Evolutionary conservation across 345 rosid species (phyloP).

Genomic region (Theobroma cacao): DNA sequence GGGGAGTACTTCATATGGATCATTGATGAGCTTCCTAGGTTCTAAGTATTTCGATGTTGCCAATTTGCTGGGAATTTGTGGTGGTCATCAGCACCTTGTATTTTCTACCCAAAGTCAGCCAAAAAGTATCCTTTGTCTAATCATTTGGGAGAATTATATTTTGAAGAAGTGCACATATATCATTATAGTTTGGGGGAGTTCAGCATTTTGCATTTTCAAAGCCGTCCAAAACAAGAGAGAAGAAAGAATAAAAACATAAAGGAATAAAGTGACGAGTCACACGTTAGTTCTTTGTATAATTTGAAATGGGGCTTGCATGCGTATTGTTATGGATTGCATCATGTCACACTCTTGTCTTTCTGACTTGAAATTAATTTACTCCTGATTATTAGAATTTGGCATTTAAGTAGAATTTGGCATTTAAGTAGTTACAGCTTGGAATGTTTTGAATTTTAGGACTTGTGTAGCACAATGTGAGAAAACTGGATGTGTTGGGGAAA

Average conservation of each 20-base stretch:
- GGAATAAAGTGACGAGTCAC: background rate
- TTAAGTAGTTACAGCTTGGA: background rate
- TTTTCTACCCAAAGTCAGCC: background rate
- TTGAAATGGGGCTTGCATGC: background rate
- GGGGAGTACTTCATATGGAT: background rate
- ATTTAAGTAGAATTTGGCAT: background rate
- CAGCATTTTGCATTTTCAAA: background rate
- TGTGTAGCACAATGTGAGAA: conserved; percentile 57
- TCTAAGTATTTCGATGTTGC: background rate
- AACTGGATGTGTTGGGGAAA: conserved; percentile 62
- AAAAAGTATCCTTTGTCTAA: background rate
- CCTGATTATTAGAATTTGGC: too few species aligned
- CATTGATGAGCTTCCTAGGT: background rate
- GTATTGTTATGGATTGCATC: background rate
- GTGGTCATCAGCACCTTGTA: background rate
- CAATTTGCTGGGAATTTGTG: background rate
- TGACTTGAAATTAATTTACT: background rate
- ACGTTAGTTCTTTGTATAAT: background rate
- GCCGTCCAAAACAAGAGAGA: background rate
- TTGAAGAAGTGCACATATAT: background rate
- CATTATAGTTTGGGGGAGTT: background rate
- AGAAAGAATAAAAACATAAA: background rate
- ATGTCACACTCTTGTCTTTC: background rate
- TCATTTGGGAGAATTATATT: background rate
- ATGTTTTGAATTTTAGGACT: conserved; percentile 33